A percentile compares a stretch with the other conserved stretches of the same genome.
These are phyloP conservation scores for Cryptococcus depauperatus DNA, from an alignment of 1,284 basidiomycete genomes.

Conservation along the genomic window DNA sequence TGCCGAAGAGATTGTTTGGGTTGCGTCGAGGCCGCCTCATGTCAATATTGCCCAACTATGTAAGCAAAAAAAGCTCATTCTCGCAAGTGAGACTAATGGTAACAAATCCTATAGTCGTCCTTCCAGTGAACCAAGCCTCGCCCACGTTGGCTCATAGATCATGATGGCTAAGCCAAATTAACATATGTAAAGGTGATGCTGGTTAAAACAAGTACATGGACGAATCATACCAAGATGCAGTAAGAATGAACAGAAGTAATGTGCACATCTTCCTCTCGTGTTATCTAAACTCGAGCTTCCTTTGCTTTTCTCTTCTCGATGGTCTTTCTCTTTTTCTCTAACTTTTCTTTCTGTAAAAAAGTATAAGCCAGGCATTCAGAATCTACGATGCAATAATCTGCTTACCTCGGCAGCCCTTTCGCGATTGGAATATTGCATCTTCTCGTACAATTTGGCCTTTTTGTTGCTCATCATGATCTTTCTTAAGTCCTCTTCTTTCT, in stretches of 20 bases:
- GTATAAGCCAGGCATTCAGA: background rate
- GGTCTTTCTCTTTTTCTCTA: slow-evolving; percentile 55
- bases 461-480: slow-evolving; percentile 99
- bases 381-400: too few relatives aligned
- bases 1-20: slow-evolving; percentile 90
- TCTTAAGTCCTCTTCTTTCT: slow-evolving; percentile 76
- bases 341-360: slow-evolving; percentile 51
- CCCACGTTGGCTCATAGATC: slow-evolving; percentile 30
- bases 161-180: background rate
- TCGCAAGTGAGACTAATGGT: background rate
- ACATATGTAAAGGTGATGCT: background rate
- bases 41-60: slow-evolving; percentile 36
- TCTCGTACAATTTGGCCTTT: slow-evolving; percentile 90
- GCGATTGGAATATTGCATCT: slow-evolving; percentile 81
- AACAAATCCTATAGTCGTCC: slow-evolving; percentile 22
- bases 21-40: slow-evolving; percentile 33
- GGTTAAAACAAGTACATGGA: slow-evolving; percentile 1
- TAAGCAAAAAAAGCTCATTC: slow-evolving; percentile 10
- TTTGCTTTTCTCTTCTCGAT: slow-evolving; percentile 56
- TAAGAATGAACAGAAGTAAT: background rate
- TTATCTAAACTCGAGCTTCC: slow-evolving; percentile 27
- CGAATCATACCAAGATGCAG: slow-evolving; percentile 1
- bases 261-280: background rate
- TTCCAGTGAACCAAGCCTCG: slow-evolving; percentile 36
- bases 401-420: slow-evolving; percentile 74